A percentile compares a stretch with the other conserved stretches of the same genome.
These are phyloP conservation scores for Priceomyces castillae DNA, from an alignment of 805 yeast species.

Conservation along the genomic window DNA sequence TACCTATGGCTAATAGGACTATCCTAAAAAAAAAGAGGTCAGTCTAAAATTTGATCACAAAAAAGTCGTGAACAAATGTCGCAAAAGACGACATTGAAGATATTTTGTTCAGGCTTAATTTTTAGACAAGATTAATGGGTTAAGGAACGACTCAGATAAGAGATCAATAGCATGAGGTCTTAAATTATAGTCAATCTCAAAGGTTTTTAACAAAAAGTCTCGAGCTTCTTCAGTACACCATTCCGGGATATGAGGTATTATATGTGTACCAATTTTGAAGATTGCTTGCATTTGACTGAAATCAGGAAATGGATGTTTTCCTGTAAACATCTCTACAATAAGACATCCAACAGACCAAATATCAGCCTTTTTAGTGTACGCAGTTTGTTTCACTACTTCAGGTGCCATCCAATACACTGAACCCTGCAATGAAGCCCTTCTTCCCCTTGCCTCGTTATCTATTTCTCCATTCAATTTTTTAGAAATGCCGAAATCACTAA, in stretches of 20 bases:
- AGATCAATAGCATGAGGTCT: slow-evolving; percentile 75
- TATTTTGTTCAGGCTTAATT: slow-evolving; percentile 5
- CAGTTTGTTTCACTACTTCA: slow-evolving; percentile 91
- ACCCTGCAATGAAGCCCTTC: slow-evolving; percentile 86
- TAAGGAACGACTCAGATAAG: slow-evolving; percentile 60
- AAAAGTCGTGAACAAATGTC: background rate
- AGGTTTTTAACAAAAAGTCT: slow-evolving; percentile 63
- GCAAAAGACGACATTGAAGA: background rate
- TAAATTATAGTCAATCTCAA: slow-evolving; percentile 69
- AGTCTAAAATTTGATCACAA: background rate
- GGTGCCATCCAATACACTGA: slow-evolving; percentile 99
- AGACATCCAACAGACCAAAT: slow-evolving; percentile 98
- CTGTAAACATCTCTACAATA: slow-evolving; percentile 92
- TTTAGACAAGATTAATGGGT: slow-evolving; percentile 45
- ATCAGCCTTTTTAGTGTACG: slow-evolving; percentile 89
- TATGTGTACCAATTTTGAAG: slow-evolving; percentile 85
- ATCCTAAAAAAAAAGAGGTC: slow-evolving; percentile 13
- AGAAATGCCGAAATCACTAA: slow-evolving; percentile 85
- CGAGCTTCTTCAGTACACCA: slow-evolving; percentile 67
- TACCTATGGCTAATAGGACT: too few relatives aligned
- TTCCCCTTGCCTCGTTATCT: slow-evolving; percentile 31
- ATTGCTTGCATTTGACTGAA: slow-evolving; percentile 96
- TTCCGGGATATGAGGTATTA: slow-evolving; percentile 76
- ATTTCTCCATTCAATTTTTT: slow-evolving; percentile 32
- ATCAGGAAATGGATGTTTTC: slow-evolving; percentile 93